Conservation (phyloP, 2,329 filamentous ascomycete genomes). For the Cladosporium oxysporum region DNA sequence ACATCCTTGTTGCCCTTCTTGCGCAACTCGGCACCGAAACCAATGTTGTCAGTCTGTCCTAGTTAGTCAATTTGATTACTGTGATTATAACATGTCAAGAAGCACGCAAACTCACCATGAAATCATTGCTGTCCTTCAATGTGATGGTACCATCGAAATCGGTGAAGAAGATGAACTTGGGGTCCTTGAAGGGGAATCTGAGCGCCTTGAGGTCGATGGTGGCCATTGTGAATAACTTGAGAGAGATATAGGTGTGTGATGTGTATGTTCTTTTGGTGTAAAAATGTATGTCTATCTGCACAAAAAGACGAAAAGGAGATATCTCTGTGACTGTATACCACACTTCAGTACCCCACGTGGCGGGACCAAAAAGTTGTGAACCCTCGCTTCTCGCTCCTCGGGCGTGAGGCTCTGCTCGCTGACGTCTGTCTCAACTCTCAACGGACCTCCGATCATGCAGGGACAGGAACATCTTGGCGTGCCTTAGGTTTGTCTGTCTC, state of each 20-base stretch:
- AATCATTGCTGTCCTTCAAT: conserved; percentile 69
- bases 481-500: background rate
- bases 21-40: conserved; percentile 74
- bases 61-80: conserved; percentile 56
- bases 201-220: conserved; percentile 46
- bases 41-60: conserved; percentile 82
- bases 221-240: conserved; percentile 21
- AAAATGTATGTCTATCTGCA: background rate
- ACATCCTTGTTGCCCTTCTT: conserved; percentile 74
- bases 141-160: conserved; percentile 98
- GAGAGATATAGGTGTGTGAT: background rate
- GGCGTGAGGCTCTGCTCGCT: background rate
- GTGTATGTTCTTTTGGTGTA: background rate
- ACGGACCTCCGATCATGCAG: background rate
- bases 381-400: background rate
- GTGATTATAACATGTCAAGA: too few relatives aligned
- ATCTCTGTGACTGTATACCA: conserved; percentile 5
- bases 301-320: background rate
- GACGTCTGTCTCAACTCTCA: conserved; percentile 6
- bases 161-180: conserved; percentile 96
- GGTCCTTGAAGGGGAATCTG: conserved; percentile 55
- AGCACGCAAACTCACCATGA: conserved; percentile 49
- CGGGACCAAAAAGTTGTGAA: conserved; percentile 18
- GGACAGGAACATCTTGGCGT: conserved; percentile 3
- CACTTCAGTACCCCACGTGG: conserved; percentile 15